Evolutionary conservation across 768 basidiomycete species (phyloP).

Genomic region (Collybia sordida): DNA sequence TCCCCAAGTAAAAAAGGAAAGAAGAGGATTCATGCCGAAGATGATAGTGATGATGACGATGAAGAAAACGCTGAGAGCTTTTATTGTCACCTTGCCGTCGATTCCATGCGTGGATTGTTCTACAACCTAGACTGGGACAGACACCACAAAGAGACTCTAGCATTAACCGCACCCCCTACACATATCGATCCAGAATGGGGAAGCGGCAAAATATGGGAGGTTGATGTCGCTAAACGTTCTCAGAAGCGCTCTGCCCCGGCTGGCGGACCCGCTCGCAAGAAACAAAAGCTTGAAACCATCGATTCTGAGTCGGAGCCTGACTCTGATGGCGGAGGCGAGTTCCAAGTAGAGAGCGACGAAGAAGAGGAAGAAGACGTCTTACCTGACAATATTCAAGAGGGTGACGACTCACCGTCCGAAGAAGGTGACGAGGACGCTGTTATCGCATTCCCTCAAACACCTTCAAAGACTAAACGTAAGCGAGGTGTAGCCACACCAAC

Average conservation of each 20-base stretch:
- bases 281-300: slow-evolving; percentile 13
- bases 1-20: slow-evolving; percentile 9
- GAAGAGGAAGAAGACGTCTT: slow-evolving; percentile 18
- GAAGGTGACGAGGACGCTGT: slow-evolving; percentile 28
- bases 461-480: slow-evolving; percentile 53
- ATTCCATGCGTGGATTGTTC: slow-evolving; percentile 59
- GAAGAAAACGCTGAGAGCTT: slow-evolving; percentile 33
- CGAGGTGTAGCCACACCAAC: slow-evolving; percentile 15
- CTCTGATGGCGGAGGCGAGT: slow-evolving; percentile 23
- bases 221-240: slow-evolving; percentile 25
- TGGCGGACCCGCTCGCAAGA: slow-evolving; percentile 16
- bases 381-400: slow-evolving; percentile 12
- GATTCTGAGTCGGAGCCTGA: slow-evolving; percentile 26
- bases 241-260: slow-evolving; percentile 9
- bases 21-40: slow-evolving; percentile 13
- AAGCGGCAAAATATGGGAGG: slow-evolving; percentile 47
- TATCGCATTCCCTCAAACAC: slow-evolving; percentile 47
- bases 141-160: slow-evolving; percentile 42
- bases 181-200: slow-evolving; percentile 29
- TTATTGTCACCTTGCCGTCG: slow-evolving; percentile 58
- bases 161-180: slow-evolving; percentile 24
- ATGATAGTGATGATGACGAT: slow-evolving; percentile 18
- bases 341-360: slow-evolving; percentile 13
- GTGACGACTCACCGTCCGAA: slow-evolving; percentile 30
- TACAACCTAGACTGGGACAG: slow-evolving; percentile 60